A percentile compares a stretch with the other conserved stretches of the same genome.
These are phyloP conservation scores for Aspergillus jensenii DNA, from an alignment of 2,329 filamentous ascomycete genomes.

Conservation along the genomic window DNA sequence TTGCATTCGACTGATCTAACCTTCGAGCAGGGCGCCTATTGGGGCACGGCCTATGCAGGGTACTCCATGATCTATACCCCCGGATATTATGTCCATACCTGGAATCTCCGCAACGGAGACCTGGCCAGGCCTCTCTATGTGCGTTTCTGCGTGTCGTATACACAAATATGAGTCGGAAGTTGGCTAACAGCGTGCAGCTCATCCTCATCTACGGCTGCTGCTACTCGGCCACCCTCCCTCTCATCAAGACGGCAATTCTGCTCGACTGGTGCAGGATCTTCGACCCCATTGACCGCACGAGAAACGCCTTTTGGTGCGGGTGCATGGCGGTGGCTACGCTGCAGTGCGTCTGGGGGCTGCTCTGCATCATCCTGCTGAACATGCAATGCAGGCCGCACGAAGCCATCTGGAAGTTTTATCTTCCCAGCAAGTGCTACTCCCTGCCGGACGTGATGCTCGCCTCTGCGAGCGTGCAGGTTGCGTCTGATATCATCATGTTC, in stretches of 20 bases:
- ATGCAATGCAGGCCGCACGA: slow-evolving; percentile 35
- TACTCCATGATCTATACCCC: slow-evolving; percentile 18
- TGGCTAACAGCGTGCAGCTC: not conserved
- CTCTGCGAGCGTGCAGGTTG: slow-evolving; percentile 34
- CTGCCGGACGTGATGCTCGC: slow-evolving; percentile 27
- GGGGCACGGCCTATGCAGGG: slow-evolving; percentile 19
- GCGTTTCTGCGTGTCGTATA: not conserved
- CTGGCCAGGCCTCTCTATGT: slow-evolving; percentile 16
- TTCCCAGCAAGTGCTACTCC: slow-evolving; percentile 33
- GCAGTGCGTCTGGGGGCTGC: slow-evolving; percentile 31
- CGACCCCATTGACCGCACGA: slow-evolving; percentile 24
- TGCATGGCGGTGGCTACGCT: slow-evolving; percentile 30
- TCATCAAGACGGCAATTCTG: slow-evolving; percentile 45
- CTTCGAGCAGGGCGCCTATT: slow-evolving; percentile 18
- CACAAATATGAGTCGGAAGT: not conserved
- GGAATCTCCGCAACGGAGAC: slow-evolving; percentile 19
- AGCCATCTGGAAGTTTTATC: slow-evolving; percentile 35
- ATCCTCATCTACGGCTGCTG: slow-evolving; percentile 36
- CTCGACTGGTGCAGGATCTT: slow-evolving; percentile 46
- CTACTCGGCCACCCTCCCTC: slow-evolving; percentile 39
- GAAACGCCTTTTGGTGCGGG: slow-evolving; percentile 37
- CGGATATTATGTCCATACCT: slow-evolving; percentile 22
- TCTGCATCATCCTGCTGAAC: slow-evolving; percentile 34
- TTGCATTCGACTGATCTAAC: not conserved
- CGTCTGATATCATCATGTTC: slow-evolving; percentile 34